Percentiles rank a stretch among this genome's conserved stretches.
Evolutionary conservation across 2,329 filamentous ascomycete species (phyloP).

Genomic region (Aureobasidium sp.): DNA sequence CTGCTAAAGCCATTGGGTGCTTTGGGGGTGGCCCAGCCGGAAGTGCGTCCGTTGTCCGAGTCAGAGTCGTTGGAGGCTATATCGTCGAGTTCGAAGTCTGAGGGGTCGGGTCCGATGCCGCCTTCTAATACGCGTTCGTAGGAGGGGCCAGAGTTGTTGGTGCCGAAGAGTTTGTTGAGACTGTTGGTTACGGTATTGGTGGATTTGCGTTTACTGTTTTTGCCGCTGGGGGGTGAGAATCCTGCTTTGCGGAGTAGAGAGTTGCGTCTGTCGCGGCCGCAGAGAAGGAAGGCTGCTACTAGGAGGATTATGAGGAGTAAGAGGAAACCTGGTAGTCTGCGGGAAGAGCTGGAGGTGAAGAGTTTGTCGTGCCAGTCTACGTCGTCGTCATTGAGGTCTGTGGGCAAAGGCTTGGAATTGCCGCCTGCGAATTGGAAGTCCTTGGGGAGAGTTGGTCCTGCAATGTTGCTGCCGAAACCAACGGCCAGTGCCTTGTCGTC

Average conservation of each 20-base stretch:
- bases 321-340: constrained; percentile 65
- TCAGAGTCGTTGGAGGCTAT: constrained; percentile 26
- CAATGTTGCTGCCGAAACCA: constrained; percentile 84
- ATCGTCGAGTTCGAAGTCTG: constrained; percentile 69
- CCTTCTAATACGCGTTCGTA: constrained; percentile 87
- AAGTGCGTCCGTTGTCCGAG: constrained; percentile 44
- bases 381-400: constrained; percentile 29
- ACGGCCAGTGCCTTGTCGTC: constrained; percentile 56
- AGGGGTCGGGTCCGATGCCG: constrained; percentile 21
- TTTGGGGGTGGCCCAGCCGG: constrained; percentile 60
- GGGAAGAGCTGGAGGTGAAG: constrained; percentile 54
- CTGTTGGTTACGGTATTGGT: constrained; percentile 26
- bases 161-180: constrained; percentile 52
- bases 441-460: constrained; percentile 31
- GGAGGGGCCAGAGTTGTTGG: constrained; percentile 33
- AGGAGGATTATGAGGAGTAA: constrained; percentile 68
- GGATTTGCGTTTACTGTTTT: constrained; percentile 30
- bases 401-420: constrained; percentile 35
- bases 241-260: constrained; percentile 47
- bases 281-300: constrained; percentile 63
- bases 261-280: constrained; percentile 67
- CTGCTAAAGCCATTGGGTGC: constrained; percentile 29
- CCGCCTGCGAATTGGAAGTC: constrained; percentile 79
- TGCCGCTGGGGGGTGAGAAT: constrained; percentile 30
- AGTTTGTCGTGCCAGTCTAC: constrained; percentile 50